These are phyloP conservation scores for Rhizopogon sp. DNA, from an alignment of 768 basidiomycete species.

Conservation along the genomic window DNA sequence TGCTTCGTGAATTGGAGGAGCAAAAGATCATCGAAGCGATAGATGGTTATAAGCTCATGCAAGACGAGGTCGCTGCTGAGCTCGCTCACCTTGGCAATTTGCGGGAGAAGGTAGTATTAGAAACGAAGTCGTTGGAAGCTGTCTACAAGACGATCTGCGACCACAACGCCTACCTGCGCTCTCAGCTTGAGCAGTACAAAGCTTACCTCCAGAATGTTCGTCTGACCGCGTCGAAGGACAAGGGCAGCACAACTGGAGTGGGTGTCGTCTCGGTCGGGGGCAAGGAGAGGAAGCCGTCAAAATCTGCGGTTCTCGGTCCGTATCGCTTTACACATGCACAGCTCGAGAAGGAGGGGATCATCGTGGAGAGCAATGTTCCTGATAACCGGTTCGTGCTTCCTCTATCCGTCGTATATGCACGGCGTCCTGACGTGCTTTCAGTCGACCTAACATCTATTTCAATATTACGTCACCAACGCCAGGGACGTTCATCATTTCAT, in stretches of 20 bases:
- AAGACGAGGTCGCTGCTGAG: constrained; percentile 94
- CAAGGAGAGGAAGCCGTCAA: constrained; percentile 91
- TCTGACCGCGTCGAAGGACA: constrained; percentile 81
- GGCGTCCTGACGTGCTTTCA: constrained; percentile 24
- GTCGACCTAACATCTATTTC: constrained; percentile 98
- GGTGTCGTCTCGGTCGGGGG: constrained; percentile 95
- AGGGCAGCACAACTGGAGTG: constrained; percentile 81
- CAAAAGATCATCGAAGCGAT: constrained; percentile 73
- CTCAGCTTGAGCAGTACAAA: constrained; percentile 98
- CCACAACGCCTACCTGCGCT: constrained; percentile 95
- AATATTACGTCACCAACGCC: constrained; percentile 97
- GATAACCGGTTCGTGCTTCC: constrained; percentile 74
- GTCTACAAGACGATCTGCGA: constrained; percentile 99
- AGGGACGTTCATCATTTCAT: constrained; percentile 96
- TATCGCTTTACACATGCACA: constrained; percentile 98
- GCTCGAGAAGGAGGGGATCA: constrained; percentile 98
- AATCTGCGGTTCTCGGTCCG: constrained; percentile 86
- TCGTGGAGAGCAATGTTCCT: constrained; percentile 98
- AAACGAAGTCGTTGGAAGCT: constrained; percentile 89
- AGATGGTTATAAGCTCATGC: constrained; percentile 93
- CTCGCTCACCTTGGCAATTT: constrained; percentile 95
- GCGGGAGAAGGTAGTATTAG: constrained; percentile 89
- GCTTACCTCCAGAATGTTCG: constrained; percentile 98
- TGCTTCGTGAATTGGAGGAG: constrained; percentile 94
- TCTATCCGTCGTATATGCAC: background rate